phyloP scores from a whole-genome alignment of 2,329 filamentous ascomycete genomes.

The Fusarium brachygibbosum region DNA sequence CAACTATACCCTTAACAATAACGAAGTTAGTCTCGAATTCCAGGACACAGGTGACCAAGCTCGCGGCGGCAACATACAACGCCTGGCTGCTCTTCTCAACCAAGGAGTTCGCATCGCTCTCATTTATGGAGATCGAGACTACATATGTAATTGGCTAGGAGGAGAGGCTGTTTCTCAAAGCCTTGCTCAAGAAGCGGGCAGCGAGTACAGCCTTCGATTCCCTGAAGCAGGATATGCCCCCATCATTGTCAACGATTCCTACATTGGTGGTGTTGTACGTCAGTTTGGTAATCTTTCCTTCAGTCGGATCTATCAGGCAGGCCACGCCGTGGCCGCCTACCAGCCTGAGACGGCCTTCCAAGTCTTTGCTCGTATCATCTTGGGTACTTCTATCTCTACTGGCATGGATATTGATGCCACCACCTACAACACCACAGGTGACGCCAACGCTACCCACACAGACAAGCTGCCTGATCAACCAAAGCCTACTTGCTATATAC shows the following conservation, averaged over 20 bases:
- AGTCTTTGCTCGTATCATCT: constrained; percentile 72
- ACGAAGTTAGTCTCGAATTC: constrained; percentile 63
- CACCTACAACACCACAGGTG: constrained; percentile 69
- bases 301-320: constrained; percentile 74
- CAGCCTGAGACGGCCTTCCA: constrained; percentile 72
- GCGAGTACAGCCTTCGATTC: constrained; percentile 68
- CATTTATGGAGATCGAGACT: constrained; percentile 76
- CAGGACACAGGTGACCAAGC: constrained; percentile 70
- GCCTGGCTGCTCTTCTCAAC: constrained; percentile 71
- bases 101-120: constrained; percentile 77
- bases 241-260: constrained; percentile 75
- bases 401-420: constrained; percentile 66
- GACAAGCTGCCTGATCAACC: constrained; percentile 65
- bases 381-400: constrained; percentile 67
- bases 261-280: constrained; percentile 78
- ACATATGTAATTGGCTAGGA: constrained; percentile 78
- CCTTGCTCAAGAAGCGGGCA: constrained; percentile 64
- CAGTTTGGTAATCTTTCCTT: constrained; percentile 83
- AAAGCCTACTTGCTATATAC: constrained; percentile 71
- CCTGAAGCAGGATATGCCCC: constrained; percentile 77
- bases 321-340: constrained; percentile 72
- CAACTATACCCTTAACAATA: constrained; percentile 68
- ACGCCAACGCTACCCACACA: constrained; percentile 68
- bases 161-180: constrained; percentile 78
- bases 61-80: constrained; percentile 70